Percentiles rank a stretch among this genome's conserved stretches.
Evolutionary conservation across 306 rosid genomes (phyloP).

Genomic region (Gastrolobium villosum): DNA sequence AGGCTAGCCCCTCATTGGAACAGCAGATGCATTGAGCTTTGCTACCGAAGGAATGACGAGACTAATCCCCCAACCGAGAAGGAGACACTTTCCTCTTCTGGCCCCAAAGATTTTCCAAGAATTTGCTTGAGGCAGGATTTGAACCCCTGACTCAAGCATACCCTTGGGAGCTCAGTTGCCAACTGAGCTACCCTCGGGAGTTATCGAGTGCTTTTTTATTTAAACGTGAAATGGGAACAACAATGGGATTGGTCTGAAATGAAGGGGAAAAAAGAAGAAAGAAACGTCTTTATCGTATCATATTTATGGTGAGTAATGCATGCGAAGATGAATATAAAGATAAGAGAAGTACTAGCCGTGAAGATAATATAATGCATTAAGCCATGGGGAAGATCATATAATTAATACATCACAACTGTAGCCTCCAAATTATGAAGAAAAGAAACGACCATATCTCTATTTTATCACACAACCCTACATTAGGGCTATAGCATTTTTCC

Average conservation of each 20-base stretch:
- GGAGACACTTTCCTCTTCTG: no score
- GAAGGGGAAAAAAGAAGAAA: no score
- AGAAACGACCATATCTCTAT: neutral
- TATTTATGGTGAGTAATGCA: neutral
- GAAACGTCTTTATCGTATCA: neutral
- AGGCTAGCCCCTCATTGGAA: no score
- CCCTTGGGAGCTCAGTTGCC: no score
- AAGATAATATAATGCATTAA: neutral
- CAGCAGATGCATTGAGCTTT: no score
- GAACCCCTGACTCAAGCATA: no score
- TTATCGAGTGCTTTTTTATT: neutral
- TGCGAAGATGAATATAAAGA: no score
- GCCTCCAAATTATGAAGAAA: constrained; percentile 1
- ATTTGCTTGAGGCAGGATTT: no score
- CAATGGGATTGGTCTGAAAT: neutral
- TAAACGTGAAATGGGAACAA: neutral
- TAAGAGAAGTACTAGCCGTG: no score
- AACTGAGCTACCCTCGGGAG: neutral
- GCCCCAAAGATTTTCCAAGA: no score
- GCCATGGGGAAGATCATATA: neutral
- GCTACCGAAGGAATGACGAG: no score
- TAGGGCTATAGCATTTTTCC: neutral
- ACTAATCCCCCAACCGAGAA: no score
- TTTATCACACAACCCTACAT: neutral
- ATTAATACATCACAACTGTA: neutral